Percentiles rank a stretch among this genome's conserved stretches.
Conservation (phyloP, 192 early-diverging fungal genomes). For the Spizellomyces punctatus region DNA sequence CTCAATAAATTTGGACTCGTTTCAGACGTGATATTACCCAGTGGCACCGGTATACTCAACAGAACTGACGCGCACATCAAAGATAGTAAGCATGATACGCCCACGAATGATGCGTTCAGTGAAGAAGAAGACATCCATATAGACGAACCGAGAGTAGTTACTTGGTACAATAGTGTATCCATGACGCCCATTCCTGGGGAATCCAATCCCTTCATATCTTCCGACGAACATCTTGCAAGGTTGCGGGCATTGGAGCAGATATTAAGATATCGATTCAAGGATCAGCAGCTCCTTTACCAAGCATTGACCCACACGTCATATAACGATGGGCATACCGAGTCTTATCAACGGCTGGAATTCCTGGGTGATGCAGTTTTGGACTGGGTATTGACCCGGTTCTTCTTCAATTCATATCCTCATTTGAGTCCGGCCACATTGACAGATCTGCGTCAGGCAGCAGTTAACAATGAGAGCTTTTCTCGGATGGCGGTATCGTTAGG, state of each 20-base stretch:
- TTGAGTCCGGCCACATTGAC: slow-evolving; percentile 75
- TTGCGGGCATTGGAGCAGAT: slow-evolving; percentile 13
- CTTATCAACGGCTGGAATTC: slow-evolving; percentile 90
- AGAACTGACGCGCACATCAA: not conserved
- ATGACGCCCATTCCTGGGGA: not conserved
- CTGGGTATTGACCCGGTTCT: slow-evolving; percentile 73
- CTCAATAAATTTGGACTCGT: slow-evolving; percentile 37
- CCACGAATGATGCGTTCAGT: no score
- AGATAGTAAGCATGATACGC: not conserved
- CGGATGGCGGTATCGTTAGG: slow-evolving; percentile 64
- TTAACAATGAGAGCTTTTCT: slow-evolving; percentile 83
- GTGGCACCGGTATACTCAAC: not conserved
- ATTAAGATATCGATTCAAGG: slow-evolving; percentile 56
- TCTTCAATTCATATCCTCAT: slow-evolving; percentile 72
- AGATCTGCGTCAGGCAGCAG: slow-evolving; percentile 80
- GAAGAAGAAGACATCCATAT: not conserved
- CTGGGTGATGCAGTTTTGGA: slow-evolving; percentile 88
- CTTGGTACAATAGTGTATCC: not conserved
- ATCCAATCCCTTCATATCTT: not conserved
- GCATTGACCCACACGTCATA: slow-evolving; percentile 71
- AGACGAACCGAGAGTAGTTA: no score
- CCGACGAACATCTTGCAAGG: not conserved
- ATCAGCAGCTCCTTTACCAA: slow-evolving; percentile 65
- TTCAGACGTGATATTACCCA: slow-evolving; percentile 2
- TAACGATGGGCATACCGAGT: slow-evolving; percentile 24